Base-by-base conservation (phyloP, 495 filamentous ascomycete genomes). In the Xanthoparmelia taractica region DNA sequence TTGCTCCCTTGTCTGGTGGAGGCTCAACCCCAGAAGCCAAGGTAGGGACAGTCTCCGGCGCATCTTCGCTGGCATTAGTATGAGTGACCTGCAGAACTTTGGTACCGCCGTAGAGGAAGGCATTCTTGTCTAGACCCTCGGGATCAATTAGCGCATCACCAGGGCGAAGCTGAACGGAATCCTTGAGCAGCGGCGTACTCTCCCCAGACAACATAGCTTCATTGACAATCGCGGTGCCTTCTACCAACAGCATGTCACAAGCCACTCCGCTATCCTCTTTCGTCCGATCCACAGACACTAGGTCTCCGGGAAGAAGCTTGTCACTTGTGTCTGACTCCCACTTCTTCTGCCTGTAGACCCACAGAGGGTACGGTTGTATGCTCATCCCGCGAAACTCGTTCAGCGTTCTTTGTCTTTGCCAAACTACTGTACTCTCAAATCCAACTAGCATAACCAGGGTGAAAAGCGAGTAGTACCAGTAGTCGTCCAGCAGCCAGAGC, bases 401-500 rank as follows among this genome's bases (percentile, higher is more conserved):
- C 66, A 99, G 73, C n/a, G 94, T 97, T 63, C 92, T 83, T 80
- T 99, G 94, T 63, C 94, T 85, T 78, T 99, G 94, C 94, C 94
- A 99, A 15, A 99, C 94, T 23, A 99, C 94, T 11, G 94, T 99
- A 74, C 92, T 96, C 78, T 99, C 94, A 71, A 99, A 99, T 54
- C 84, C 87, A 65, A 97, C 87, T 40, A 99, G 85, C 94, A 97
- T 97, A 78, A 97, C 93, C 27, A 97, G 85, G 2, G 94, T 97
- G 72, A 99, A 99, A 17, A 99, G 82, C 64, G 94, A 99, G 74
- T 97, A 99, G 77, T 99, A 99, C 94, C 94, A 99, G 77, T 97
- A 97, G 76, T 99, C 94, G 74, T 99, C 94, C 74, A 99, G 74
- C 87, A 97, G 90, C 94, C 94, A 99, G 64, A 99, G 78, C 34